A percentile compares a stretch with the other conserved stretches of the same genome.
Evolutionary conservation across 208 protist species (phyloP).

Genomic region (Wallacemonas collosoma): DNA sequence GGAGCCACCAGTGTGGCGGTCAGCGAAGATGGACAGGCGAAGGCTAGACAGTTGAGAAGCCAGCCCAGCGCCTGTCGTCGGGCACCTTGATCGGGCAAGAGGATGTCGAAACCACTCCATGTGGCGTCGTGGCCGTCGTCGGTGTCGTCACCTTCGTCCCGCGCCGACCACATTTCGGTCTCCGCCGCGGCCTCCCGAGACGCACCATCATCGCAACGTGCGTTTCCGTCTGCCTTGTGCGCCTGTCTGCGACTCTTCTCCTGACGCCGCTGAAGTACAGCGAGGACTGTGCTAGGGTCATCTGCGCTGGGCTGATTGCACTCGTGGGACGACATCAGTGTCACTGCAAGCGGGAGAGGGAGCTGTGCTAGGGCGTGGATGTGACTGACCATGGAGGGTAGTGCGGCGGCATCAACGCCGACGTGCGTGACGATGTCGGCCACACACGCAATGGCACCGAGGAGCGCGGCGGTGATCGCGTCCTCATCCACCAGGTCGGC

Average conservation of each 20-base stretch:
- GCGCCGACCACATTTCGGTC: no score
- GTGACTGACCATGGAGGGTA: background rate
- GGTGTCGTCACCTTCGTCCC: background rate
- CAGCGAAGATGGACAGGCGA: constrained; percentile 15
- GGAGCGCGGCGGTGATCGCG: background rate
- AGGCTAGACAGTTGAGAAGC: constrained; percentile 29
- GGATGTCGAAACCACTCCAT: constrained; percentile 20
- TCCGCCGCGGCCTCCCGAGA: no score
- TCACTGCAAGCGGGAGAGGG: background rate
- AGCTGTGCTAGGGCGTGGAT: background rate
- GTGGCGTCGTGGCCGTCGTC: constrained; percentile 1
- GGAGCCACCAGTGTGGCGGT: constrained; percentile 9
- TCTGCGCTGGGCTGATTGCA: background rate
- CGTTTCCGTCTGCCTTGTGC: background rate
- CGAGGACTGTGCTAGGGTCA: background rate
- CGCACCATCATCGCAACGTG: background rate
- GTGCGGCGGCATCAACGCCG: background rate
- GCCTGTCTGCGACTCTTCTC: background rate
- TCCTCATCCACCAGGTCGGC: background rate
- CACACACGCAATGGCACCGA: background rate
- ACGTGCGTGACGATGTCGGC: background rate
- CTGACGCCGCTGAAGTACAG: background rate
- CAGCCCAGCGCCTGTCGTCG: constrained; percentile 27
- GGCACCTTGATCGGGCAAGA: constrained; percentile 29
- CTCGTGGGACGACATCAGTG: background rate